Percentiles rank a stretch among this genome's conserved stretches.
phyloP scores from a whole-genome alignment of 768 basidiomycete genomes.

The Leccinum imitatum region DNA sequence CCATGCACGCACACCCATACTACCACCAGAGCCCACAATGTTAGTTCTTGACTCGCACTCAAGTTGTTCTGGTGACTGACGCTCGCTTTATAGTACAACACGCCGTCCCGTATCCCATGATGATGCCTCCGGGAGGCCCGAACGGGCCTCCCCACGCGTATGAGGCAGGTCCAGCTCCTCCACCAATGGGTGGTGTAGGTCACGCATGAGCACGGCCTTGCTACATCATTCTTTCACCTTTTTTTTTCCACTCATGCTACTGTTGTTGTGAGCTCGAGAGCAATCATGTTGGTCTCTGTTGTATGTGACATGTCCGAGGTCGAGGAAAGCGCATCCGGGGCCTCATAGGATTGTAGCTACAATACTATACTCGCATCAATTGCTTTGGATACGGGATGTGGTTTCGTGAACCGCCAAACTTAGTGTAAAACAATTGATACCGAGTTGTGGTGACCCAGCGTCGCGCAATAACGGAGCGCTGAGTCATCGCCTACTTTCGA shows the following conservation, averaged over 20 bases:
- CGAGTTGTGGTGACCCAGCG: too few relatives aligned
- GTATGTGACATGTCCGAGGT: constrained; percentile 25
- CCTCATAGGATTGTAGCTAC: constrained; percentile 28
- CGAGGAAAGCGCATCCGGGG: constrained; percentile 8
- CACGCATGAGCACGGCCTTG: constrained; percentile 49
- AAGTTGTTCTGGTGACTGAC: constrained; percentile 29
- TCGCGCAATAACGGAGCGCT: background rate
- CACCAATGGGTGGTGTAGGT: constrained; percentile 69
- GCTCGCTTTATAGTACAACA: constrained; percentile 64
- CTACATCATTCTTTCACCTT: constrained; percentile 10
- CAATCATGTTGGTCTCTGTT: constrained; percentile 26
- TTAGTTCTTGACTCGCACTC: constrained; percentile 37
- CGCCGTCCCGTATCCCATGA: constrained; percentile 87
- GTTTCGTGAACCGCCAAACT: background rate
- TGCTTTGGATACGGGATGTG: constrained; percentile 25
- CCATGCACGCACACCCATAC: constrained; percentile 81
- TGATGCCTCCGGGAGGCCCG: constrained; percentile 72
- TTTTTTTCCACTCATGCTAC: constrained; percentile 11
- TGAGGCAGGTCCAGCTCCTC: constrained; percentile 67
- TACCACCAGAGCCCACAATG: constrained; percentile 90
- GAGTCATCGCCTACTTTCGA: background rate
- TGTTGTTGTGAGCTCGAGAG: constrained; percentile 32
- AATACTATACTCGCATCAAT: constrained; percentile 27
- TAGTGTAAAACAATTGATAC: background rate
- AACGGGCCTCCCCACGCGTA: constrained; percentile 70